Conservation (phyloP, 805 yeast genomes). For the Jamesozyma hellenica region DNA sequence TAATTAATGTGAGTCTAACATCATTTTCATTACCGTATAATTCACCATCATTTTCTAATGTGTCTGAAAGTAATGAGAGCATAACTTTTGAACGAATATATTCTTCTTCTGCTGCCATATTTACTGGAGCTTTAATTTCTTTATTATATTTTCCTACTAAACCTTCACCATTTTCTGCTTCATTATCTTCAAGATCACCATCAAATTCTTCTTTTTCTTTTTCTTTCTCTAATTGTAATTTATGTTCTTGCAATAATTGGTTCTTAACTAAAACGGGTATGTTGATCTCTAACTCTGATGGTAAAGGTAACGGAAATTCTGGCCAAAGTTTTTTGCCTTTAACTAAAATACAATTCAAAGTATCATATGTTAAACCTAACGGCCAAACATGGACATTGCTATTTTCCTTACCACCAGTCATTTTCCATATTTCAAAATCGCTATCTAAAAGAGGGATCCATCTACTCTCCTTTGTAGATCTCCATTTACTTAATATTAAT, state of each 20-base stretch:
- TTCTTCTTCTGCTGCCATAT: slow-evolving; percentile 47
- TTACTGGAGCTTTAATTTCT: slow-evolving; percentile 22
- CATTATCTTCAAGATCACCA: slow-evolving; percentile 13
- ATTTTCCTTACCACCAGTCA: slow-evolving; percentile 36
- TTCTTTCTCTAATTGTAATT: slow-evolving; percentile 22
- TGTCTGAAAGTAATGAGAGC: slow-evolving; percentile 53
- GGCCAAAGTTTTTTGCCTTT: slow-evolving; percentile 64
- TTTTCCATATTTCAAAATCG: slow-evolving; percentile 37
- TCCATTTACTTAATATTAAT: slow-evolving; percentile 66
- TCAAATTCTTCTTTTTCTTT: slow-evolving; percentile 16
- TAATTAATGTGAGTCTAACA: slow-evolving; percentile 41
- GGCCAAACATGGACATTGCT: slow-evolving; percentile 77
- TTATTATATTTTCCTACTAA: slow-evolving; percentile 12
- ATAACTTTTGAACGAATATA: slow-evolving; percentile 49
- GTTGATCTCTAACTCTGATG: slow-evolving; percentile 63
- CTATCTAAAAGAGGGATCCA: slow-evolving; percentile 79
- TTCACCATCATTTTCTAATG: slow-evolving; percentile 38
- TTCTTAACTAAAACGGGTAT: slow-evolving; percentile 45
- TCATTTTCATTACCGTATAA: slow-evolving; percentile 40
- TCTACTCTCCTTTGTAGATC: slow-evolving; percentile 60
- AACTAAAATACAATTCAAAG: slow-evolving; percentile 62
- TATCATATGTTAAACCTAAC: slow-evolving; percentile 61
- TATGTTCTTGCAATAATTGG: slow-evolving; percentile 22
- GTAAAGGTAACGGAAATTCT: slow-evolving; percentile 73
- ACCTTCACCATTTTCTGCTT: slow-evolving; percentile 10